Conservation (phyloP, 495 filamentous ascomycete species). For the Glonium stellatum region DNA sequence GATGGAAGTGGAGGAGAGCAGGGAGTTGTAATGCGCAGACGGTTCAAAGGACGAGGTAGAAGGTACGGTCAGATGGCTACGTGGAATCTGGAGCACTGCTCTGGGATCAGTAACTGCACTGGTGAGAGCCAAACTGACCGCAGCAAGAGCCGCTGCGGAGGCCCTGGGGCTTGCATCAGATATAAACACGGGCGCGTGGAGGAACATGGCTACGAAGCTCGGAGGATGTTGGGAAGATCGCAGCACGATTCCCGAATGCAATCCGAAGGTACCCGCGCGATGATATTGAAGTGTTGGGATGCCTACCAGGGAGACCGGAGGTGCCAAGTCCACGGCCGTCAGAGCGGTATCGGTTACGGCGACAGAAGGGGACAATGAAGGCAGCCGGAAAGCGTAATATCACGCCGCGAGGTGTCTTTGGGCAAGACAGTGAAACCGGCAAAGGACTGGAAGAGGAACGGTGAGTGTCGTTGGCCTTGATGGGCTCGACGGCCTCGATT, state of each 20-base stretch:
- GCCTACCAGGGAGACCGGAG: neutral
- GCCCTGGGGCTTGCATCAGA: neutral
- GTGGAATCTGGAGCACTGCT: neutral
- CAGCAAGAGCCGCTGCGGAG: neutral
- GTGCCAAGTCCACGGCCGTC: neutral
- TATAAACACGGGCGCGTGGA: neutral
- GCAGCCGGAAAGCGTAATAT: neutral
- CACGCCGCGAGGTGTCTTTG: neutral
- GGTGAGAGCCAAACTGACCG: neutral
- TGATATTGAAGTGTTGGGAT: neutral
- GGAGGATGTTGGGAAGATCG: constrained; percentile 4
- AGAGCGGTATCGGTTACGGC: constrained; percentile 3
- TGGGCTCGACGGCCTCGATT: neutral
- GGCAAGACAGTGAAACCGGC: neutral
- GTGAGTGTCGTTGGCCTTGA: too few species aligned
- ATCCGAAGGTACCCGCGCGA: neutral
- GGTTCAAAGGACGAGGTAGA: neutral
- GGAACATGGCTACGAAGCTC: neutral
- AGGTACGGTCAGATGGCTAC: neutral
- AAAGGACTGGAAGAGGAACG: neutral
- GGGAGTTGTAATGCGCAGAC: neutral
- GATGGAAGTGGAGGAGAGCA: neutral
- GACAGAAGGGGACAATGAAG: neutral
- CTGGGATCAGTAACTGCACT: neutral
- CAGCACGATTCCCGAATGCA: neutral